Conservation (phyloP, 208 protist species). For the Wallacemonas sp. region DNA sequence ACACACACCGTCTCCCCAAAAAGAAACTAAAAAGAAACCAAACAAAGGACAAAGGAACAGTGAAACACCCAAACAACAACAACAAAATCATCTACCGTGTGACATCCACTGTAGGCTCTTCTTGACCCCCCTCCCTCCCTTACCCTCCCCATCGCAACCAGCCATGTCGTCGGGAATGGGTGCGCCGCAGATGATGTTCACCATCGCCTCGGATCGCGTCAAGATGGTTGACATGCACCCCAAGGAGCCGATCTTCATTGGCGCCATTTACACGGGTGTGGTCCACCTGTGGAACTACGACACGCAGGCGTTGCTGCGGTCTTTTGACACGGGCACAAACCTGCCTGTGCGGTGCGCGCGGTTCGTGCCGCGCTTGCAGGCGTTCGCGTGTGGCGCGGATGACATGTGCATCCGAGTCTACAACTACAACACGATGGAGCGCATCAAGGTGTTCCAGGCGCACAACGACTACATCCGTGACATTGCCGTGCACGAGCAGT, state of each 20-base stretch:
- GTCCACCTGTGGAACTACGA: slow-evolving; percentile 98
- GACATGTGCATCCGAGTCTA: slow-evolving; percentile 96
- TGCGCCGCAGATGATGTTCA: slow-evolving; percentile 45
- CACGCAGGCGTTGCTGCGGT: slow-evolving; percentile 95
- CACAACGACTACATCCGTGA: slow-evolving; percentile 97
- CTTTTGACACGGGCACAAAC: slow-evolving; percentile 95
- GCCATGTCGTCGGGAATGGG: slow-evolving; percentile 5
- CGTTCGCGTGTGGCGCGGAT: slow-evolving; percentile 96
- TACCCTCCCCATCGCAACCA: no score
- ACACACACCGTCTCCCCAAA: no score
- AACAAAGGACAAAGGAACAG: no score
- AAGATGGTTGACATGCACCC: slow-evolving; percentile 99
- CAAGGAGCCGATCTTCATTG: slow-evolving; percentile 97
- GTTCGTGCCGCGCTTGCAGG: slow-evolving; percentile 97
- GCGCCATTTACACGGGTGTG: slow-evolving; percentile 92
- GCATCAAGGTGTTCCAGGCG: slow-evolving; percentile 96
- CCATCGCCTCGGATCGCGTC: slow-evolving; percentile 94
- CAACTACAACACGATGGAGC: slow-evolving; percentile 99
- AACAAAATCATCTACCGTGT: no score
- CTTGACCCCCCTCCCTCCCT: no score
- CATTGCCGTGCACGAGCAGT: slow-evolving; percentile 98
- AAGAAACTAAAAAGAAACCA: no score
- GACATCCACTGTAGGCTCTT: no score
- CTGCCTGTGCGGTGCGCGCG: slow-evolving; percentile 94
- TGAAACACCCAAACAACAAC: no score